A percentile compares a stretch with the other conserved stretches of the same genome.
These are phyloP conservation scores for Ceratocystiopsis sp. DNA, from an alignment of 2,329 filamentous ascomycete species.

Conservation along the genomic window DNA sequence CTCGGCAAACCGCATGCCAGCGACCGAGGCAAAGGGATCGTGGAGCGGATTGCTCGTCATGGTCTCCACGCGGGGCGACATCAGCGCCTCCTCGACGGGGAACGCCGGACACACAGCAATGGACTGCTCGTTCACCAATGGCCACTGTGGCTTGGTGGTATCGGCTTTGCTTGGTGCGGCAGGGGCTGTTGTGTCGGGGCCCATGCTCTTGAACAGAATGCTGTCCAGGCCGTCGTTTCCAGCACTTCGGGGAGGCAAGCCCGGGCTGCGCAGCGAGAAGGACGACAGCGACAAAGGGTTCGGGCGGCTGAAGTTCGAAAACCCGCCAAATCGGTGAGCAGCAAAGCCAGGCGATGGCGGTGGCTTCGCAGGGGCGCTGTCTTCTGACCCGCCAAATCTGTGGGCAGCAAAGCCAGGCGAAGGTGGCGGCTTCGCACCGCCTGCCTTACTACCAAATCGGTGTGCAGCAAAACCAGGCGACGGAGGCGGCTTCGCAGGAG, in stretches of 20 bases:
- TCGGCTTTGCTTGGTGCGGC: not conserved
- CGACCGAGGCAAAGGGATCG: conserved; percentile 22
- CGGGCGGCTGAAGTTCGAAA: conserved; percentile 13
- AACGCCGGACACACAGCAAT: conserved; percentile 2
- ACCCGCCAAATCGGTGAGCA: conserved; percentile 22
- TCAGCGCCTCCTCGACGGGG: conserved; percentile 28
- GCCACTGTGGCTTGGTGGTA: too few species aligned
- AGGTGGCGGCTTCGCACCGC: conserved; percentile 21
- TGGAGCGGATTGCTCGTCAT: conserved; percentile 56
- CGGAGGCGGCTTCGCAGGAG: conserved; percentile 20
- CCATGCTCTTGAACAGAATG: conserved; percentile 4
- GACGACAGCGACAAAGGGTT: conserved; percentile 1
- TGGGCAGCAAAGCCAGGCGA: conserved; percentile 28
- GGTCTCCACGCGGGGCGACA: conserved; percentile 55
- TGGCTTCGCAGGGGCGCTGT: conserved; percentile 15
- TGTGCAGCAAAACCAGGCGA: conserved; percentile 28
- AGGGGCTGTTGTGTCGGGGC: conserved; percentile 11
- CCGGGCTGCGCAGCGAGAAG: conserved; percentile 12
- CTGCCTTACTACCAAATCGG: conserved; percentile 18
- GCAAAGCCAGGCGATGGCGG: conserved; percentile 29
- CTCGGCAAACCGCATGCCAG: conserved; percentile 35
- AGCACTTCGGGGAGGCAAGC: conserved; percentile 3
- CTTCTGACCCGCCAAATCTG: conserved; percentile 18
- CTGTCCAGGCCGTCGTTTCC: conserved; percentile 6
- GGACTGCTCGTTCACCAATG: not conserved